Percentiles rank a stretch among this genome's conserved stretches.
Conservation (phyloP, 345 rosid genomes). For the Eutrema heterophyllum region DNA sequence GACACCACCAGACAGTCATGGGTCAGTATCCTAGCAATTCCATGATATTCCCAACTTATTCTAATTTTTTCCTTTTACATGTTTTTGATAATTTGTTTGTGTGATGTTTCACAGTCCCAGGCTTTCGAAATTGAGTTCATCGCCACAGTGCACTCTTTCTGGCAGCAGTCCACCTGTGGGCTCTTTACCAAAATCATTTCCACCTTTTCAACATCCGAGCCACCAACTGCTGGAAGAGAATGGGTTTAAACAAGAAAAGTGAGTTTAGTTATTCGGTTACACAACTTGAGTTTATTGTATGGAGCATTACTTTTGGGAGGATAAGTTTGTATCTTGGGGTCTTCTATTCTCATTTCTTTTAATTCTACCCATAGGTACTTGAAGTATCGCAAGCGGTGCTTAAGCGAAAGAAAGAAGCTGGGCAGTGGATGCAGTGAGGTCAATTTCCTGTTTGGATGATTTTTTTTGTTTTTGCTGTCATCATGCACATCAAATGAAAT, state of each 20-base stretch:
- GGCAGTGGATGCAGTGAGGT: slow-evolving; percentile 98
- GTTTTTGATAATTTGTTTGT: not conserved
- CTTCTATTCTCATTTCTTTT: slow-evolving; percentile 1
- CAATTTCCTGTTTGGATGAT: not conserved
- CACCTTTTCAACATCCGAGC: slow-evolving; percentile 92
- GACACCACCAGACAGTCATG: slow-evolving; percentile 85
- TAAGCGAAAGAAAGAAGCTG: slow-evolving; percentile 84
- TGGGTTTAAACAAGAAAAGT: slow-evolving; percentile 96
- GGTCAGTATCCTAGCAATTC: slow-evolving; percentile 52
- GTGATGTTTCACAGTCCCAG: slow-evolving; percentile 48
- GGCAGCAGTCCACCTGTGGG: slow-evolving; percentile 96
- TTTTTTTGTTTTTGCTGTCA: not conserved
- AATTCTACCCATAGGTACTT: slow-evolving; percentile 55
- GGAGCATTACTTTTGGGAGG: slow-evolving; percentile 7
- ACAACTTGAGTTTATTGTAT: not conserved
- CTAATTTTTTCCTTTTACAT: not conserved
- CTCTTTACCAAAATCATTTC: slow-evolving; percentile 91
- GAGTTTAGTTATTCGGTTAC: slow-evolving; percentile 31
- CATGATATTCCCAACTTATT: slow-evolving; percentile 7
- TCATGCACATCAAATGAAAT: not conserved
- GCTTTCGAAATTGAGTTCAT: slow-evolving; percentile 75
- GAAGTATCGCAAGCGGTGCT: slow-evolving; percentile 88
- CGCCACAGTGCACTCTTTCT: slow-evolving; percentile 64
- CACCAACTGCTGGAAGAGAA: slow-evolving; percentile 94
- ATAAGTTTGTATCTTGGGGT: slow-evolving; percentile 4